Conservation (phyloP, 1,139 yeast species). For the Zygosaccharomyces sapae region DNA sequence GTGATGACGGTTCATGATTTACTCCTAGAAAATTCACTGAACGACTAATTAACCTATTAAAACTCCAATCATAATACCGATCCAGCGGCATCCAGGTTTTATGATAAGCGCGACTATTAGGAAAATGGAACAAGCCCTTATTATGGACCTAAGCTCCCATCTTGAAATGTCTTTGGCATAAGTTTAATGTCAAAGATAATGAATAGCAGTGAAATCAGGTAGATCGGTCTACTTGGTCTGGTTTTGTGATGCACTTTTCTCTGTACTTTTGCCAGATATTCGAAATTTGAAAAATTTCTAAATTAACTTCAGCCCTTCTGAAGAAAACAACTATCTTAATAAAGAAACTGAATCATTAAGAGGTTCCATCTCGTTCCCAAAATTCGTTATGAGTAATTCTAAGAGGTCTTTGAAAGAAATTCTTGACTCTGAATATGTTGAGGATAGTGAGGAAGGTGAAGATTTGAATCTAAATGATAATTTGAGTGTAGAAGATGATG, state of each 20-base stretch:
- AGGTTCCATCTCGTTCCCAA: background rate
- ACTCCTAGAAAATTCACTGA: background rate
- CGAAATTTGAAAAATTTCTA: background rate
- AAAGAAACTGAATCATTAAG: no score
- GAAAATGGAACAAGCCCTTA: slow-evolving; percentile 3
- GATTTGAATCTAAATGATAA: slow-evolving; percentile 13
- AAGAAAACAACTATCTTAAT: no score
- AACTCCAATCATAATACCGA: background rate
- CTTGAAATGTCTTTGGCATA: slow-evolving; percentile 1
- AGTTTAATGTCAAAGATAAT: no score
- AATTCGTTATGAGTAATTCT: slow-evolving; percentile 17
- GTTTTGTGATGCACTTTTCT: no score
- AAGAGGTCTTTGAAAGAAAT: slow-evolving; percentile 35
- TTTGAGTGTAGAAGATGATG: slow-evolving; percentile 23
- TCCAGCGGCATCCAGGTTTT: slow-evolving; percentile 2
- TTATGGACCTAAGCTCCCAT: background rate
- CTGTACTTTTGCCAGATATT: background rate
- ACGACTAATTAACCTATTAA: background rate
- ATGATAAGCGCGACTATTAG: background rate
- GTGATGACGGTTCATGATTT: background rate
- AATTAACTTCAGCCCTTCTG: no score
- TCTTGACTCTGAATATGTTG: slow-evolving; percentile 35
- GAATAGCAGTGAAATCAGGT: no score
- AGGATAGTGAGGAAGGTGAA: slow-evolving; percentile 27
- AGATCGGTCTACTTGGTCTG: no score